Conservation (phyloP, 2,329 filamentous ascomycete species). For the Phaeomoniella chlamydospora region DNA sequence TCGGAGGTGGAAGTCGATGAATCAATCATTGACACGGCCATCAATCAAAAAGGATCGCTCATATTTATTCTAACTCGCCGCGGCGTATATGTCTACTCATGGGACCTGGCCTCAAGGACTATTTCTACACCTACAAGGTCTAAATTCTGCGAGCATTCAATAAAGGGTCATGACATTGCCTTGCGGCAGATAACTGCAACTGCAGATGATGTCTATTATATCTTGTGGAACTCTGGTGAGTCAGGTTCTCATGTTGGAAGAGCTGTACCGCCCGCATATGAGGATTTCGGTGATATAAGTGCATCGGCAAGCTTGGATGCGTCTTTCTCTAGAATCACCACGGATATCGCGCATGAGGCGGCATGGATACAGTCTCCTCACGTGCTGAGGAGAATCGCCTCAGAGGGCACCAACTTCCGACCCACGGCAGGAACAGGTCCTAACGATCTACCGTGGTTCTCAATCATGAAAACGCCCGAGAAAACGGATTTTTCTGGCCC, state of each 20-base stretch:
- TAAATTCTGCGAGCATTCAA: neutral
- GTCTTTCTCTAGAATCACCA: neutral
- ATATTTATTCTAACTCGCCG: slow-evolving; percentile 59
- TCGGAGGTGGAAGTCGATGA: slow-evolving; percentile 52
- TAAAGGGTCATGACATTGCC: neutral
- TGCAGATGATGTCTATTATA: neutral
- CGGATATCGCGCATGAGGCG: neutral
- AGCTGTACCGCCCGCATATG: neutral
- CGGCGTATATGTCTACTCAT: slow-evolving; percentile 55
- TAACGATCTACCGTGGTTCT: neutral
- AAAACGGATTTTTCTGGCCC: neutral
- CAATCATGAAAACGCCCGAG: neutral
- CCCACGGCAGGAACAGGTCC: neutral
- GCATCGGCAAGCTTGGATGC: neutral
- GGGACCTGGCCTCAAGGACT: slow-evolving; percentile 36
- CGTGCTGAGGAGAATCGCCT: neutral
- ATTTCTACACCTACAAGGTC: neutral
- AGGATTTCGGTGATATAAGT: neutral
- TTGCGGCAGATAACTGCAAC: neutral
- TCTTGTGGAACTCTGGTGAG: neutral
- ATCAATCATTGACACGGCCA: slow-evolving; percentile 58
- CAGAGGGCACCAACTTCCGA: neutral
- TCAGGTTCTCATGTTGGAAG: neutral
- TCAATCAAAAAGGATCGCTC: slow-evolving; percentile 48
- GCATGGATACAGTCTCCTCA: neutral